phyloP scores from a whole-genome alignment of 805 yeast species.

The Suhomyces tanzawaensis region DNA sequence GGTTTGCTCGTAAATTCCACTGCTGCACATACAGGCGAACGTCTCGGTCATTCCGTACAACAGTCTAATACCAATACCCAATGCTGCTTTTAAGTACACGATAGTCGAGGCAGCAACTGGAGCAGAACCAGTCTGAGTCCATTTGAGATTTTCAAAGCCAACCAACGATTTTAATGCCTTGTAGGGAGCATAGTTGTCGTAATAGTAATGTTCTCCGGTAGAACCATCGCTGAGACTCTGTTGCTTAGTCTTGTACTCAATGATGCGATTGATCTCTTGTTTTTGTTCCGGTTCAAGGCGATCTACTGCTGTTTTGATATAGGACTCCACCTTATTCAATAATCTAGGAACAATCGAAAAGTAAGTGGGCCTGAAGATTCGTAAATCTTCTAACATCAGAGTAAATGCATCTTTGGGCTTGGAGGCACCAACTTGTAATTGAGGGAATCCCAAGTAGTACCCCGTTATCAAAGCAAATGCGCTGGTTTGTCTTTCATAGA shows the following conservation, averaged over 20 bases:
- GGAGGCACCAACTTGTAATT: constrained; percentile 11
- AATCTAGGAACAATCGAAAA: constrained; percentile 39
- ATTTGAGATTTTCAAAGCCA: constrained; percentile 17
- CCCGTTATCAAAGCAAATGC: constrained; percentile 47
- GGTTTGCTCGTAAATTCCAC: constrained; percentile 16
- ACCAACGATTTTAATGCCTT: constrained; percentile 9
- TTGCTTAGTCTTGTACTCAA: constrained; percentile 7
- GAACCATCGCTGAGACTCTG: constrained; percentile 11
- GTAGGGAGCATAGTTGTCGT: constrained; percentile 17
- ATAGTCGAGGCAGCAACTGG: constrained; percentile 24
- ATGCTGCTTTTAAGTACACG: constrained; percentile 23
- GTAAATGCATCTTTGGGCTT: constrained; percentile 17
- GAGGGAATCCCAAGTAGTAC: constrained; percentile 51
- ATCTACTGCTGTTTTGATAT: constrained; percentile 10
- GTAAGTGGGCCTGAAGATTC: constrained; percentile 25
- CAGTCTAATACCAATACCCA: constrained; percentile 47
- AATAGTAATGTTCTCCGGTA: constrained; percentile 6
- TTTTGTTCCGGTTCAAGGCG: constrained; percentile 2
- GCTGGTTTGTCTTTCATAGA: constrained; percentile 50
- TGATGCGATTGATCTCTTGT: constrained; percentile 9
- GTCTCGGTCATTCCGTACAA: constrained; percentile 48
- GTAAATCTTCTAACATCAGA: constrained; percentile 28
- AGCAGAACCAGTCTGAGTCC: constrained; percentile 32
- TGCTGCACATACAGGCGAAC: constrained; percentile 20
- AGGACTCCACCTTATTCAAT: constrained; percentile 32